Evolutionary conservation across 2,329 filamentous ascomycete species (phyloP).

Genomic region (Stemphylium beticola): DNA sequence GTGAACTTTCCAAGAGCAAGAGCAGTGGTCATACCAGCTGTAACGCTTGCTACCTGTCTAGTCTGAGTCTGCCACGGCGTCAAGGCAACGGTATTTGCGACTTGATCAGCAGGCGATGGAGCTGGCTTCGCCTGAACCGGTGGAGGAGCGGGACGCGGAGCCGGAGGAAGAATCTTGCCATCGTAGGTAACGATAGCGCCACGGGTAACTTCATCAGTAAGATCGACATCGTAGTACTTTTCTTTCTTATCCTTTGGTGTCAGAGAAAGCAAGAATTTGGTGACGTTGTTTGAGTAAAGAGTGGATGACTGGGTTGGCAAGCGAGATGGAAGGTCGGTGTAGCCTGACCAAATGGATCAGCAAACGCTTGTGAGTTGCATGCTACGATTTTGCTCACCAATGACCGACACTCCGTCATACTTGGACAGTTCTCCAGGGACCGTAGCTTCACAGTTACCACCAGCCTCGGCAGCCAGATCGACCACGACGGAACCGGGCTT

Average conservation of each 20-base stretch:
- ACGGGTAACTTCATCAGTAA: slow-evolving; percentile 84
- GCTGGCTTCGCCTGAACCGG: slow-evolving; percentile 58
- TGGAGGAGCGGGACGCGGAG: slow-evolving; percentile 70
- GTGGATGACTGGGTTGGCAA: slow-evolving; percentile 89
- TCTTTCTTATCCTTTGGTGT: slow-evolving; percentile 76
- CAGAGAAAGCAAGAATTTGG: slow-evolving; percentile 85
- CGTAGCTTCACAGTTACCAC: slow-evolving; percentile 86
- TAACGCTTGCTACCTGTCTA: slow-evolving; percentile 75
- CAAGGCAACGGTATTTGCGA: slow-evolving; percentile 67
- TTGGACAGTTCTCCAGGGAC: slow-evolving; percentile 72
- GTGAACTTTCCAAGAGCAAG: slow-evolving; percentile 81
- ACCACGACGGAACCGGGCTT: slow-evolving; percentile 89
- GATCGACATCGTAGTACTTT: slow-evolving; percentile 79
- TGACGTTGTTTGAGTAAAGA: slow-evolving; percentile 92
- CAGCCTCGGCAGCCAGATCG: slow-evolving; percentile 85
- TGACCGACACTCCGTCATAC: slow-evolving; percentile 81
- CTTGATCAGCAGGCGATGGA: slow-evolving; percentile 41
- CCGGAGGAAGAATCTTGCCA: slow-evolving; percentile 76
- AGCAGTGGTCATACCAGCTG: slow-evolving; percentile 76
- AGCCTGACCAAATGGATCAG: slow-evolving; percentile 53
- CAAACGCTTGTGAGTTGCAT: slow-evolving; percentile 40
- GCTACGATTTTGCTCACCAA: slow-evolving; percentile 61
- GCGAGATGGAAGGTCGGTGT: slow-evolving; percentile 85
- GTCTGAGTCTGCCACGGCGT: slow-evolving; percentile 84
- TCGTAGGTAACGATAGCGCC: slow-evolving; percentile 82